Evolutionary conservation across 768 basidiomycete species (phyloP).

Genomic region (Hericium rajendrae): DNA sequence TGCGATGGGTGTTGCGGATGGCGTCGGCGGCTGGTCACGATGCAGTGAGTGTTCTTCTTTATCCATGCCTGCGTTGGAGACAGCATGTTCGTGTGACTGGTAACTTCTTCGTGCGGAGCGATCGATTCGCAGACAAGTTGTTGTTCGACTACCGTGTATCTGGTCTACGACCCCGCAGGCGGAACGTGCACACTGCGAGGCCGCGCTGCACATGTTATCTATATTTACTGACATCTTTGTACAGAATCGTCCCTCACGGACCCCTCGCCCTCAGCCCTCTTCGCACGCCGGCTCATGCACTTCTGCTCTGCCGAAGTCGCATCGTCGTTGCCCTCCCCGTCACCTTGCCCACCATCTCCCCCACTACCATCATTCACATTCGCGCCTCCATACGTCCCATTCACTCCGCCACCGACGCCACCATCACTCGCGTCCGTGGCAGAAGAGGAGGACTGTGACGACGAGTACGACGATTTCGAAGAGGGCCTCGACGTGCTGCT

Average conservation of each 20-base stretch:
- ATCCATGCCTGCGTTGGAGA: background rate
- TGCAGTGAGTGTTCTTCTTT: constrained; percentile 21
- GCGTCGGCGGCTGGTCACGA: constrained; percentile 84
- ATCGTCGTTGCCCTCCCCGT: background rate
- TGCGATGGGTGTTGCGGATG: constrained; percentile 91
- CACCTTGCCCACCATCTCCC: background rate
- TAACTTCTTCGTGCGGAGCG: constrained; percentile 3
- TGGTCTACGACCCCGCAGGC: no score
- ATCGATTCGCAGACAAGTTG: background rate
- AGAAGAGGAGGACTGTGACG: constrained; percentile 32
- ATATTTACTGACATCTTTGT: no score
- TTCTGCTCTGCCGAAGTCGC: constrained; percentile 60
- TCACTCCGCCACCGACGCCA: background rate
- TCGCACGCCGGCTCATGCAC: constrained; percentile 80
- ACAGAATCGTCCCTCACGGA: background rate
- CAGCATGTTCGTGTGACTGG: background rate
- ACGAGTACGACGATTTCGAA: constrained; percentile 49
- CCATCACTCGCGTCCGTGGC: constrained; percentile 15
- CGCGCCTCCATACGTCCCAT: background rate
- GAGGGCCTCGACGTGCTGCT: constrained; percentile 64
- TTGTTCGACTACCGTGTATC: background rate
- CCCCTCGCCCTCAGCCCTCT: constrained; percentile 41
- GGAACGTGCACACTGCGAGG: no score
- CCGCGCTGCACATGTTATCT: background rate
- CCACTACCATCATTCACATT: background rate